Conservation (phyloP, 805 yeast species). For the Candida loeiensis region DNA sequence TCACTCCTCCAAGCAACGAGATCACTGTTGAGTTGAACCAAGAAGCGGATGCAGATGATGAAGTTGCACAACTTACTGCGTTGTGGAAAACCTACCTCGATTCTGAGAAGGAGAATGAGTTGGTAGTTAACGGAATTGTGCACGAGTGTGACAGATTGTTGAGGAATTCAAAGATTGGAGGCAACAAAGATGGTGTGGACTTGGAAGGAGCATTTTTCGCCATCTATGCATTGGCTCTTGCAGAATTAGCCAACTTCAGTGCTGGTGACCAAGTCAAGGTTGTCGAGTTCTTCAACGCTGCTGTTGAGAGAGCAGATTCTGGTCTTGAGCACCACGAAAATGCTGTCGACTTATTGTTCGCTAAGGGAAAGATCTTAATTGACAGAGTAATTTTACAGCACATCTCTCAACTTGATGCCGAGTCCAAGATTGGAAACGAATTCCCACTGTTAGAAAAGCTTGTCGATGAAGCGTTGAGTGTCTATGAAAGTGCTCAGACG, state of each 20-base stretch:
- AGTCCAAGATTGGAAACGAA: constrained; percentile 32
- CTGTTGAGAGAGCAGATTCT: constrained; percentile 61
- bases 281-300: constrained; percentile 60
- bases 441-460: constrained; percentile 33
- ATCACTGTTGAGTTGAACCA: constrained; percentile 62
- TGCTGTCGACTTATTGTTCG: constrained; percentile 45
- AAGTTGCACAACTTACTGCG: constrained; percentile 69
- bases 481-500: constrained; percentile 44
- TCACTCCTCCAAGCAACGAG: constrained; percentile 19
- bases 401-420: constrained; percentile 47
- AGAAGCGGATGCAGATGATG: constrained; percentile 72
- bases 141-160: constrained; percentile 87
- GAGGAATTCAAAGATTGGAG: constrained; percentile 35
- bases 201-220: constrained; percentile 57
- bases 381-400: constrained; percentile 58
- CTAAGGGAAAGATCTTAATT: constrained; percentile 52
- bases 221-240: constrained; percentile 69
- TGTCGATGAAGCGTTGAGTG: constrained; percentile 45
- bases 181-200: constrained; percentile 11
- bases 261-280: constrained; percentile 44
- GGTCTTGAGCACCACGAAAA: constrained; percentile 54
- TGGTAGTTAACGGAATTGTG: constrained; percentile 75
- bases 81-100: constrained; percentile 62
- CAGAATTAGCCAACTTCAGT: constrained; percentile 59
- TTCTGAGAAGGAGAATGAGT: constrained; percentile 58